These are phyloP conservation scores for Solanum hybrid DNA, from an alignment of 305 asterid species.

Conservation along the genomic window DNA sequence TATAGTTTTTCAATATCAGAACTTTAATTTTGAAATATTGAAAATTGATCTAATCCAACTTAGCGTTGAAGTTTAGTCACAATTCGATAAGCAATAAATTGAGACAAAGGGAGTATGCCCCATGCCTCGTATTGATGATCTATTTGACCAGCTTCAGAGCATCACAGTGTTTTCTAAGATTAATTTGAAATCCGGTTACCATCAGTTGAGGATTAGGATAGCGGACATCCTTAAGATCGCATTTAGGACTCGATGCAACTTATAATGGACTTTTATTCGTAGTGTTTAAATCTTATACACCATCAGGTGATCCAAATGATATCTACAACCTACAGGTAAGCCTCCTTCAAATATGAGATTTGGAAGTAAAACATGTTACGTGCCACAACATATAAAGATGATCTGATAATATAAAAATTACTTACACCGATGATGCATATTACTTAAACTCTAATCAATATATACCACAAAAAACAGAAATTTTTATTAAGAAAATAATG, in stretches of 20 bases:
- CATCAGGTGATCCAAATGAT: not conserved
- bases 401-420: not conserved
- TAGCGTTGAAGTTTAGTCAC: not conserved
- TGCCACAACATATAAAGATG: not conserved
- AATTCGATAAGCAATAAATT: not conserved
- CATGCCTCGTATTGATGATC: not conserved
- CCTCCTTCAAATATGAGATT: not conserved
- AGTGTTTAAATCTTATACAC: not conserved
- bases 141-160: too few species aligned
- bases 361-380: not conserved
- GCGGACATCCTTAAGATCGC: not conserved
- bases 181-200: not conserved
- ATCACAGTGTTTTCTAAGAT: not conserved
- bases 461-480: not conserved
- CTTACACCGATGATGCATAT: accelerated
- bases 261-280: not conserved
- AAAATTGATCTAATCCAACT: not conserved
- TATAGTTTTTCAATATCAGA: not conserved
- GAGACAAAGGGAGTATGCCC: not conserved
- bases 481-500: not conserved
- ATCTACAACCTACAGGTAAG: not conserved
- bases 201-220: not conserved
- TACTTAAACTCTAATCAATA: not conserved
- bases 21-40: not conserved
- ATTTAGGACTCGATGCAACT: not conserved